Evolutionary conservation across 106 monocot genomes (phyloP).

Genomic region (Amphibolis antarctica): DNA sequence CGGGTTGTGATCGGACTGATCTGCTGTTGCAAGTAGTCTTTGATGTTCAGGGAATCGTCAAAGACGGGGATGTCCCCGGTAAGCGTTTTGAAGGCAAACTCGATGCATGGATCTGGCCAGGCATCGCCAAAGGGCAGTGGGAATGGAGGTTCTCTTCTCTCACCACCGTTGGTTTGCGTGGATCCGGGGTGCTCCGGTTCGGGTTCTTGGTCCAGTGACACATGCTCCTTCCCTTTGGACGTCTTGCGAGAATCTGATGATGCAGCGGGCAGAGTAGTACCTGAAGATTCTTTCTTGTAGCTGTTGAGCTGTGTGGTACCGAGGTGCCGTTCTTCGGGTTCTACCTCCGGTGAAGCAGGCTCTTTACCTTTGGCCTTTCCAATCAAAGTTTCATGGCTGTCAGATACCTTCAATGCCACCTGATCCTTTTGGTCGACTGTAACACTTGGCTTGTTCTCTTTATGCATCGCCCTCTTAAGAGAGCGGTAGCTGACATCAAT

Average conservation of each 20-base stretch:
- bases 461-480: not conserved
- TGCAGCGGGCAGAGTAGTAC: not conserved
- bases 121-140: constrained; percentile 21
- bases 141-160: not conserved
- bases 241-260: not conserved
- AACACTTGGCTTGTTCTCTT: not conserved
- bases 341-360: not conserved
- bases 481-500: constrained; percentile 8
- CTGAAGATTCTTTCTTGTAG: not conserved
- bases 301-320: not conserved
- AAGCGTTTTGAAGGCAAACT: constrained; percentile 70
- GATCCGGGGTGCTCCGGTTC: not conserved
- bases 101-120: constrained; percentile 62
- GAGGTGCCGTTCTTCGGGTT: not conserved
- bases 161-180: not conserved
- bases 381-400: not conserved
- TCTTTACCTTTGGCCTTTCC: not conserved
- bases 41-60: constrained; percentile 17
- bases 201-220: not conserved
- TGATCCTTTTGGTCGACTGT: not conserved
- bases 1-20: not conserved
- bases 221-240: not conserved
- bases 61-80: constrained; percentile 37
- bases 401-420: not conserved
- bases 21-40: constrained; percentile 18